Conservation (phyloP, 345 rosid species). For the Linum tenue region DNA sequence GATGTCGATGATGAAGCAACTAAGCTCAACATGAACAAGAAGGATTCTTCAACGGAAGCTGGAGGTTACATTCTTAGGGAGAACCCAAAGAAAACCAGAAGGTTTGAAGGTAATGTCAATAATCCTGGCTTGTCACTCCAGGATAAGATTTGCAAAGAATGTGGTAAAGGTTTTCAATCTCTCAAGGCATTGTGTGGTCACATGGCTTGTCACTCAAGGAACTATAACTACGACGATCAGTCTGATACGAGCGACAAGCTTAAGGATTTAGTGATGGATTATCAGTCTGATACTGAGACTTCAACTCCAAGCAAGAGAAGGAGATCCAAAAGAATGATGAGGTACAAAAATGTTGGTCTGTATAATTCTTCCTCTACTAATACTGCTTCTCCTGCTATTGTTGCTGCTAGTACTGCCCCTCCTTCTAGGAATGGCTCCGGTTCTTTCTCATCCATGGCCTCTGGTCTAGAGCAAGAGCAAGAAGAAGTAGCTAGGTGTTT, state of each 20-base stretch:
- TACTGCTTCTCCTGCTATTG: no score
- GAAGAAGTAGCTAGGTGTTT: constrained; percentile 70
- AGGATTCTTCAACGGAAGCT: constrained; percentile 26
- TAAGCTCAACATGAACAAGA: constrained; percentile 24
- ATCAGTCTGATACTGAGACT: constrained; percentile 62
- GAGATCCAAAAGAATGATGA: constrained; percentile 50
- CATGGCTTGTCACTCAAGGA: constrained; percentile 81
- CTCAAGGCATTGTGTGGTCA: constrained; percentile 89
- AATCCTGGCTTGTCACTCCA: constrained; percentile 14
- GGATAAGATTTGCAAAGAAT: constrained; percentile 57
- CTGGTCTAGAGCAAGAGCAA: constrained; percentile 67
- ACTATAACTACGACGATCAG: constrained; percentile 19
- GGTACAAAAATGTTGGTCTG: constrained; percentile 27
- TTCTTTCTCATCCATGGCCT: constrained; percentile 31
- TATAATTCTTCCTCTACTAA: constrained; percentile 22
- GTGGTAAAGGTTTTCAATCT: constrained; percentile 78
- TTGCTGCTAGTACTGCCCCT: no score
- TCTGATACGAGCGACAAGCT: constrained; percentile 23
- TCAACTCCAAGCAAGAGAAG: constrained; percentile 46
- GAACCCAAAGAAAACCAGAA: constrained; percentile 57
- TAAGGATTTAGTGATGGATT: constrained; percentile 34
- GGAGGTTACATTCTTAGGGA: constrained; percentile 53
- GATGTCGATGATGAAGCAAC: constrained; percentile 10
- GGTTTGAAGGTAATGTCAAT: constrained; percentile 19
- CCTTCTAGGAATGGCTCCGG: constrained; percentile 12